Conservation (phyloP, 768 basidiomycete species). For the Chlorophyllum brunneum region DNA sequence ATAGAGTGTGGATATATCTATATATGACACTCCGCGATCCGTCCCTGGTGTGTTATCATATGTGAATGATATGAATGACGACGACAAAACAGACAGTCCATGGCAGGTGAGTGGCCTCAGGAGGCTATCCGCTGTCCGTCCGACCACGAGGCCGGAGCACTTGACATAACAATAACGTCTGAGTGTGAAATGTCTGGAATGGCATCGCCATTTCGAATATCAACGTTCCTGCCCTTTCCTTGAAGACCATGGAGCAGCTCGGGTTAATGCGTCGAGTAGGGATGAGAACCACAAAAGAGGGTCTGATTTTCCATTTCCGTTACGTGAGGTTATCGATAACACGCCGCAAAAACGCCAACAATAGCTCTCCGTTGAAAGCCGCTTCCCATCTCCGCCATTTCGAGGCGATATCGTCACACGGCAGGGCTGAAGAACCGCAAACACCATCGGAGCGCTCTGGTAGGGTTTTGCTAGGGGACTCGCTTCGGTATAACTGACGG, state of each 20-base stretch:
- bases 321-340: neutral
- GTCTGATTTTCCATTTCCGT: slow-evolving; percentile 3
- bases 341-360: neutral
- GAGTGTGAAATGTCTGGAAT: slow-evolving; percentile 9
- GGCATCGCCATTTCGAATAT: neutral
- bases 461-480: too few species aligned
- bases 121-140: neutral
- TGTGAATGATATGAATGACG: neutral
- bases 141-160: slow-evolving; percentile 9
- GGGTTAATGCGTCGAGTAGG: neutral
- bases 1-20: slow-evolving; percentile 4
- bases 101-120: neutral
- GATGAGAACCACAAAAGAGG: neutral
- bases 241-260: too few species aligned
- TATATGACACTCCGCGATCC: slow-evolving; percentile 1
- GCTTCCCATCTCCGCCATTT: too few species aligned
- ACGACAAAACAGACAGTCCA: neutral
- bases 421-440: neutral
- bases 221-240: neutral
- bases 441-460: too few species aligned
- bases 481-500: too few species aligned
- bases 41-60: neutral
- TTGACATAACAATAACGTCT: slow-evolving; percentile 3
- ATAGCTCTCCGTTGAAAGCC: neutral
- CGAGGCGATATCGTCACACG: too few species aligned